Conservation (phyloP, 2,329 filamentous ascomycete genomes). For the Alternaria sp. region DNA sequence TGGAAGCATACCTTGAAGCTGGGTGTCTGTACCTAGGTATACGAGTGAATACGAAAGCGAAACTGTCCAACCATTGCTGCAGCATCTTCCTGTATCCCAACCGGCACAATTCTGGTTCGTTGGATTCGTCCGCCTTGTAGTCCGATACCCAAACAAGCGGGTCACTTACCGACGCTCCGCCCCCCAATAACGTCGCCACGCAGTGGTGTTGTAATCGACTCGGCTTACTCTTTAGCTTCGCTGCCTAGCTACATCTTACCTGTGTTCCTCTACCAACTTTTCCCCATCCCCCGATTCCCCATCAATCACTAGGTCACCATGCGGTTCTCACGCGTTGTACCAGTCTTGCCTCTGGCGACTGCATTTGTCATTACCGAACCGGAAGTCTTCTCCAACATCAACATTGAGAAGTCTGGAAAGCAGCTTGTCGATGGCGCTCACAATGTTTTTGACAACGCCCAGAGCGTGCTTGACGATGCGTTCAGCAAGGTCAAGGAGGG, state of each 20-base stretch:
- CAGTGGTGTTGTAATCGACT: slow-evolving; percentile 44
- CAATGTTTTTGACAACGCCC: slow-evolving; percentile 34
- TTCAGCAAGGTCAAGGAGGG: slow-evolving; percentile 50
- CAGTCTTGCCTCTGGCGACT: slow-evolving; percentile 57
- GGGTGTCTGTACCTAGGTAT: neutral
- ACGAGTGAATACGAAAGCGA: neutral
- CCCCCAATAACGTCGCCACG: slow-evolving; percentile 16
- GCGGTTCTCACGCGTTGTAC: slow-evolving; percentile 58
- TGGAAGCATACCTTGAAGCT: neutral
- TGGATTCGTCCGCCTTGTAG: slow-evolving; percentile 14
- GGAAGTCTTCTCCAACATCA: slow-evolving; percentile 51
- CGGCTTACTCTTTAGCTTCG: slow-evolving; percentile 20
- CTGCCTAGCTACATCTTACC: slow-evolving; percentile 14
- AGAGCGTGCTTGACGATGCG: slow-evolving; percentile 54
- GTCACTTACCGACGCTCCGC: slow-evolving; percentile 9
- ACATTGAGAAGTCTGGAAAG: slow-evolving; percentile 35
- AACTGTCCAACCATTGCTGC: neutral
- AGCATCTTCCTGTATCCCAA: neutral
- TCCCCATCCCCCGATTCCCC: slow-evolving; percentile 9
- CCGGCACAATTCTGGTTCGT: neutral
- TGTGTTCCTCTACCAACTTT: slow-evolving; percentile 8
- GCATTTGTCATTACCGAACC: slow-evolving; percentile 63
- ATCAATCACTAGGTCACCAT: slow-evolving; percentile 44
- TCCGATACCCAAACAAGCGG: slow-evolving; percentile 6
- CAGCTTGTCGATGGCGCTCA: slow-evolving; percentile 28